These are phyloP conservation scores for Globisporangium cederbergense DNA, from an alignment of 352 stramenopile species.

Conservation along the genomic window DNA sequence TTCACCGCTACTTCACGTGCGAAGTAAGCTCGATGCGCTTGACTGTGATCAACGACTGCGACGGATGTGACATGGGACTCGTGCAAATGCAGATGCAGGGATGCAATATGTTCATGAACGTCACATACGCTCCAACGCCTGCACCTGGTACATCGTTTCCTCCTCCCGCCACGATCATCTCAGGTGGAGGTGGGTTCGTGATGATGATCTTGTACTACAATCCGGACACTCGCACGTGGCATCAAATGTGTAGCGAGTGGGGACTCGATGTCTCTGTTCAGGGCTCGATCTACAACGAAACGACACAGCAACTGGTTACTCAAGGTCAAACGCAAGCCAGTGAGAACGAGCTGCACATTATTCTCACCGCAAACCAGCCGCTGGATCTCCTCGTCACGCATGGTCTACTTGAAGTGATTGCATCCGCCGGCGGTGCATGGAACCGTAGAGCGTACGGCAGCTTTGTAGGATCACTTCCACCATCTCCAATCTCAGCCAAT, in stretches of 20 bases:
- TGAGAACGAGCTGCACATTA: constrained; percentile 69
- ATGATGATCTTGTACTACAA: constrained; percentile 80
- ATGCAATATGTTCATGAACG: constrained; percentile 74
- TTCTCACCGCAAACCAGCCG: constrained; percentile 64
- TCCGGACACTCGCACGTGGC: constrained; percentile 75
- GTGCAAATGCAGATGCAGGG: constrained; percentile 68
- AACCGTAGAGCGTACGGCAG: constrained; percentile 30
- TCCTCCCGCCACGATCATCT: constrained; percentile 48
- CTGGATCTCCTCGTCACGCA: constrained; percentile 78
- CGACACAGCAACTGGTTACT: not conserved
- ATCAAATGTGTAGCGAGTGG: constrained; percentile 81
- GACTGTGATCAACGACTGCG: constrained; percentile 84
- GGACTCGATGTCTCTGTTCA: constrained; percentile 64
- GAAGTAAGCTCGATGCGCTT: constrained; percentile 63
- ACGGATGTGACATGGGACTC: constrained; percentile 84
- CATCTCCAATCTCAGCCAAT: constrained; percentile 4
- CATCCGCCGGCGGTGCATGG: constrained; percentile 74
- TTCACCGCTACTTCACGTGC: constrained; percentile 77
- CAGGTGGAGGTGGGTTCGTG: constrained; percentile 59
- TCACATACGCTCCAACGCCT: constrained; percentile 39
- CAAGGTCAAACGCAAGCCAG: constrained; percentile 17
- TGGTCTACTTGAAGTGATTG: constrained; percentile 68
- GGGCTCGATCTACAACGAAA: constrained; percentile 29
- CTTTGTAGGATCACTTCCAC: constrained; percentile 17
- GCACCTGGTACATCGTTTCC: constrained; percentile 10